Evolutionary conservation across 1,284 basidiomycete genomes (phyloP).

Genomic region (Schizophyllum commune): DNA sequence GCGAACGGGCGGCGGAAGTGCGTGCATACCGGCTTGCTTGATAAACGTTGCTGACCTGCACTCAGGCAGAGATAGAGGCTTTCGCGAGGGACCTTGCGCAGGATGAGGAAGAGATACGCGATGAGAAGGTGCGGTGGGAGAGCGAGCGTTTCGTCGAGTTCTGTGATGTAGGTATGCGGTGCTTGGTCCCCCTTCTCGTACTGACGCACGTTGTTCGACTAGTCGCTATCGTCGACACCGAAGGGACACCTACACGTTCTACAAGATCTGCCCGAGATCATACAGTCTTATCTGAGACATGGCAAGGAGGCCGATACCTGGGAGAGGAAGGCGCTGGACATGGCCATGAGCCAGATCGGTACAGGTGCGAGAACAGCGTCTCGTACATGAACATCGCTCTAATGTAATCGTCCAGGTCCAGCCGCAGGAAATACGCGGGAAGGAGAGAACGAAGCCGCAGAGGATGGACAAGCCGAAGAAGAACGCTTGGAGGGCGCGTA

Average conservation of each 20-base stretch:
- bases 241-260: not conserved
- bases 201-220: not conserved
- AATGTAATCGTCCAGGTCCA: too few relatives aligned
- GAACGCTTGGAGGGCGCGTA: not conserved
- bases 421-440: not conserved
- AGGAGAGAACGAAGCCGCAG: not conserved
- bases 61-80: not conserved
- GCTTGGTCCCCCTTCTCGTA: not conserved
- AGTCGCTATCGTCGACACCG: not conserved
- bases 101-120: not conserved
- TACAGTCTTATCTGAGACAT: not conserved
- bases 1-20: conserved; percentile 27
- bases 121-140: not conserved
- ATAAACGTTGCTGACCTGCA: not conserved
- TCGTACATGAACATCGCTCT: too few relatives aligned
- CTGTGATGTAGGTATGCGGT: not conserved
- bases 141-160: not conserved
- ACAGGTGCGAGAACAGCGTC: not conserved
- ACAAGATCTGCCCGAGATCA: not conserved
- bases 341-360: not conserved
- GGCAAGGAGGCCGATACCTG: not conserved
- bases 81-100: not conserved
- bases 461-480: not conserved
- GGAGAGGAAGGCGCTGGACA: not conserved
- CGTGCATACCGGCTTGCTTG: not conserved